phyloP scores from a whole-genome alignment of 148 eudicot genomes.

The Cornus suecica region DNA sequence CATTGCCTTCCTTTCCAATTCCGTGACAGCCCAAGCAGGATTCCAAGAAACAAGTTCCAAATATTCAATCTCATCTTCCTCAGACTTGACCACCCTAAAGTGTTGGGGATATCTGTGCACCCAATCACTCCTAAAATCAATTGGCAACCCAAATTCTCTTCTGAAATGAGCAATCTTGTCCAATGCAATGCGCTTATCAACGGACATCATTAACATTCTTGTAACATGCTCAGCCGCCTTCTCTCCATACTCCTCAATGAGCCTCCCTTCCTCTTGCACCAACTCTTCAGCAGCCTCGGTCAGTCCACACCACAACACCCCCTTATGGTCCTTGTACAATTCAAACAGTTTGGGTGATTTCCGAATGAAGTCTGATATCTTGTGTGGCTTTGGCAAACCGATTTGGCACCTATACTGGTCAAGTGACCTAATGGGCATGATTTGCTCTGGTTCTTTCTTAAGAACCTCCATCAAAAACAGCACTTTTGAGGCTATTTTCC shows the following conservation, averaged over 20 bases:
- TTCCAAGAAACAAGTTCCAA: slow-evolving; percentile 86
- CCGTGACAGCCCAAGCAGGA: slow-evolving; percentile 76
- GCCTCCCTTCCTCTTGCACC: slow-evolving; percentile 64
- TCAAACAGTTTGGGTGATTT: slow-evolving; percentile 83
- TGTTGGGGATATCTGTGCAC: slow-evolving; percentile 53
- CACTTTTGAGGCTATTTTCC: slow-evolving; percentile 73
- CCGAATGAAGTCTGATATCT: slow-evolving; percentile 62
- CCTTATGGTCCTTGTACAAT: slow-evolving; percentile 64
- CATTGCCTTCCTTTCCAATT: slow-evolving; percentile 56
- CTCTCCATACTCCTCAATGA: slow-evolving; percentile 42
- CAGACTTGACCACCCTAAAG: slow-evolving; percentile 58
- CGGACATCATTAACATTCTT: slow-evolving; percentile 84
- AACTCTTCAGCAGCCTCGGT: slow-evolving; percentile 69
- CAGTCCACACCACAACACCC: slow-evolving; percentile 79
- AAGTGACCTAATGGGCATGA: slow-evolving; percentile 53
- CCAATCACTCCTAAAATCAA: slow-evolving; percentile 81
- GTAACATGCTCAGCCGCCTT: slow-evolving; percentile 69
- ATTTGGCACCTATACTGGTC: slow-evolving; percentile 63
- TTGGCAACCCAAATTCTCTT: slow-evolving; percentile 80
- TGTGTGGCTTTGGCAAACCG: slow-evolving; percentile 83
- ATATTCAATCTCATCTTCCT: slow-evolving; percentile 58
- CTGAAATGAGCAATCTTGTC: slow-evolving; percentile 87
- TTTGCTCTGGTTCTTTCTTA: slow-evolving; percentile 62
- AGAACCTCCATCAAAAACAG: slow-evolving; percentile 62
- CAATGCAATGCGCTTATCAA: slow-evolving; percentile 53